phyloP scores from a whole-genome alignment of 306 rosid species.

The Leucaena leucocephala region DNA sequence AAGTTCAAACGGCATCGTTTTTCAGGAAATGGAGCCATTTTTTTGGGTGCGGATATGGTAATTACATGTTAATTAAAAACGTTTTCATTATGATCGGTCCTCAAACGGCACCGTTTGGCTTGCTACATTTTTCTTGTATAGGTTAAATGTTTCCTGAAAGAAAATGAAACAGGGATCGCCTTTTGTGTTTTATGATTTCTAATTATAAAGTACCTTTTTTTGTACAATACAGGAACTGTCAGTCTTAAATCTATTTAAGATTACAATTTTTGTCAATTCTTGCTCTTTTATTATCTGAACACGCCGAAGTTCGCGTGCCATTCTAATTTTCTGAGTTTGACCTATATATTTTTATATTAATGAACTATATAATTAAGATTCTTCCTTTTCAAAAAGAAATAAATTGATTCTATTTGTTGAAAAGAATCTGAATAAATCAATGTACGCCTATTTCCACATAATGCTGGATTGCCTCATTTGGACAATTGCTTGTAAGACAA shows the following conservation, averaged over 20 bases:
- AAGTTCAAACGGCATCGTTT: not conserved
- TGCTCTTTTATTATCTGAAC: not conserved
- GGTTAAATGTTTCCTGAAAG: slow-evolving; percentile 6
- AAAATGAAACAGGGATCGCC: not conserved
- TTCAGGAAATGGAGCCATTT: slow-evolving; percentile 30
- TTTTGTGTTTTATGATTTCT: not conserved
- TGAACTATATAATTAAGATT: not conserved
- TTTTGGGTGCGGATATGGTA: slow-evolving; percentile 4
- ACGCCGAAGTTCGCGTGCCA: not conserved
- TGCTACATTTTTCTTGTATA: slow-evolving; percentile 12
- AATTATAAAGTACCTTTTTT: not conserved
- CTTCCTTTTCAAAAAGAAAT: not conserved
- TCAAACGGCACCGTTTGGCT: slow-evolving; percentile 12
- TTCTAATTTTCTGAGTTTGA: not conserved
- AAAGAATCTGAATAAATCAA: not conserved
- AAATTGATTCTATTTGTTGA: not conserved
- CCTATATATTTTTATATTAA: not conserved
- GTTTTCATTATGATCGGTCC: slow-evolving; percentile 32
- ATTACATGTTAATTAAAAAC: not conserved
- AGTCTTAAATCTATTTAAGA: slow-evolving; percentile 39
- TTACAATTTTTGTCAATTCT: not conserved
- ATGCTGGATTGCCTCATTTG: not conserved
- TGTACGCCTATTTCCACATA: not conserved
- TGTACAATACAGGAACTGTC: slow-evolving; percentile 27
- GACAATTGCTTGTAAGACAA: not conserved